Base-by-base conservation (phyloP, 129 eudicot genomes). In the Cynara cardunculus region DNA sequence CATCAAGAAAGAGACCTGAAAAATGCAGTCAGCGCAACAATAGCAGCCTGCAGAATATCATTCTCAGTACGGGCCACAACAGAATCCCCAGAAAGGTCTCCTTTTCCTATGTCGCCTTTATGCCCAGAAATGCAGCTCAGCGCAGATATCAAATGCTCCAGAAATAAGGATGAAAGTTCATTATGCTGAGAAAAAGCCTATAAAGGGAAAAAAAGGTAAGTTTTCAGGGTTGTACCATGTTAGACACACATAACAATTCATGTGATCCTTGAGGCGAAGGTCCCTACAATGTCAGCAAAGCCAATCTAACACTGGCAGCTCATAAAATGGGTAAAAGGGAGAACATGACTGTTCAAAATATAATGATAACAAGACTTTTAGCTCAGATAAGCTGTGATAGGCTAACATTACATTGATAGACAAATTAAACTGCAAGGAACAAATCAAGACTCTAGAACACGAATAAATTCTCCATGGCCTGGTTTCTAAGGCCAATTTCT, bases 121-220 rank as follows among this genome's bases (percentile, higher is more conserved):
- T 71, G 65, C 80, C 77, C 79, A 80, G 93, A 87, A 0, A 90
- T 77, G 83, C 82, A 89, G 73, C 94, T 88, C 71, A 95, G 86
- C 61, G 92, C 82, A 49, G 93, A 86, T 72, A 87, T 88, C 68
- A 95, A 88, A 87, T 95, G 99, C 78, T 92, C 99, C 85, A 95
- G 83, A 89, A 95, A 95, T 79, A 88, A 87, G 65, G 81, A 35
- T 31, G 99, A 92, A 73, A 95, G 99, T 34, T 88, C 88, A 53
- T 84, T 73, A 86, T 95, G 97, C 84, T 95, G 99, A 37, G 99
- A 87, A 74, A 95, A 95, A 56, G 91, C 96, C 99, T 95, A 85
- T 21, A 59, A 25, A 76, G 2, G 5, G 10, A 27, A 66, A 35
- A 34, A 28, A n/a, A n/a, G n/a, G 14, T 3, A 26, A n/a, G 26